Base-by-base conservation (phyloP, 805 yeast species). In the Isabelozyma gotoi region DNA sequence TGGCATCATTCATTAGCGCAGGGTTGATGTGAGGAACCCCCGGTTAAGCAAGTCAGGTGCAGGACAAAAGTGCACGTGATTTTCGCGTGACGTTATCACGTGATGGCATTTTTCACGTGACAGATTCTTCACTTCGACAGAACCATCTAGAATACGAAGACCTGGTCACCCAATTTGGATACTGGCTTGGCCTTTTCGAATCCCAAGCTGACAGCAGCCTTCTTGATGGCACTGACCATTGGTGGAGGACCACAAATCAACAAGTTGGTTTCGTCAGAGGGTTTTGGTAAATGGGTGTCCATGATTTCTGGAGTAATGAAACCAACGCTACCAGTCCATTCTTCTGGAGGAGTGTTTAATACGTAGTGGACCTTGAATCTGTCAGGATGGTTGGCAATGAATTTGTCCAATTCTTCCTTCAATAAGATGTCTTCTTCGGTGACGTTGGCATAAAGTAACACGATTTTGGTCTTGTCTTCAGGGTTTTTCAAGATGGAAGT, bases 231-330 rank as follows among this genome's bases (percentile, higher is more conserved):
- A 47, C 87, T 77, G 37, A 85, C 82, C 96, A 91, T 87, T 49
- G 92, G 90, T 47, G 96, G 95, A 38, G 97, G 97, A 36, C 97
- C 98, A 70, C 97, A 91, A 44, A 91, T 67, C 59, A 92, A 79
- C 53, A 92, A 73, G 73, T 85, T 86, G 47, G 80, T 71, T 52
- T 81, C 82, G 33, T 67, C 73, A 33, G 81, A 58, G 20, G 88
- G 72, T 42, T 74, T 71, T 36, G 95, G 91, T 55, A 86, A 74
- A 57, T 77, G 72, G 41, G 73, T 69, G 54, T 77, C 75, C 66
- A 91, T 71, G 52, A 88, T 71, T 37, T 87, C 96, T 39, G 81
- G 77, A 34, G 95, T 86, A 44, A 90, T 82, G 56, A 82, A 90
- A 20, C 98, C 98, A 38, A 73, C 73, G 43, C 82, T 81, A 42